These are phyloP conservation scores for Boletus patriciae DNA, from an alignment of 768 basidiomycete genomes.

Conservation along the genomic window DNA sequence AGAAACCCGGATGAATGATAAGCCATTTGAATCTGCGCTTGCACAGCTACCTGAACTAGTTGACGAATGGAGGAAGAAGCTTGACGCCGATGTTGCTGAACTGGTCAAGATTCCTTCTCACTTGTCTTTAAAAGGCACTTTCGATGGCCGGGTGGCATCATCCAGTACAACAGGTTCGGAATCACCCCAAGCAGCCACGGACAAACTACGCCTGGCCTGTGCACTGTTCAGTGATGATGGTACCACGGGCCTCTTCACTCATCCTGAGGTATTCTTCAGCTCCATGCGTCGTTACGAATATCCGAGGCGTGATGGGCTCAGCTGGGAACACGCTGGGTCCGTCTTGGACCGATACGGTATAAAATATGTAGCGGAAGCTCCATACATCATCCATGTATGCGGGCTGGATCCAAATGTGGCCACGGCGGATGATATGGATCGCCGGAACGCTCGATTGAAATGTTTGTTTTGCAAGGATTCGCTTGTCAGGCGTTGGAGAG, in stretches of 20 bases:
- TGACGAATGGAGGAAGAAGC: neutral
- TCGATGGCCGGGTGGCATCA: neutral
- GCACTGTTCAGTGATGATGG: conserved; percentile 2
- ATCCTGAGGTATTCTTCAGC: neutral
- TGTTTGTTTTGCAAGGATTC: neutral
- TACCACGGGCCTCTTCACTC: neutral
- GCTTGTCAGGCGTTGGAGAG: neutral
- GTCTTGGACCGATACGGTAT: neutral
- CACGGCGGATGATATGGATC: conserved; percentile 3
- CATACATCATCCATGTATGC: neutral
- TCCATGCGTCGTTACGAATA: neutral
- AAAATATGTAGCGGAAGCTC: neutral
- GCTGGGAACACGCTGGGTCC: neutral
- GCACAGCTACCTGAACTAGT: neutral
- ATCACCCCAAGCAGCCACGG: neutral
- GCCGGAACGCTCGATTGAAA: neutral
- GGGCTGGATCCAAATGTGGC: conserved; percentile 1
- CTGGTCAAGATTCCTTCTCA: neutral
- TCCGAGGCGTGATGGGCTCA: too few relatives aligned
- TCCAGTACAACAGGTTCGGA: neutral
- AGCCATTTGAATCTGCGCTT: neutral
- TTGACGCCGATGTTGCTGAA: neutral
- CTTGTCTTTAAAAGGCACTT: neutral
- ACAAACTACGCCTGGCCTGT: conserved; percentile 2
- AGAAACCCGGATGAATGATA: neutral